Base-by-base conservation (phyloP, 805 yeast species). In the Kodamaea kaohsiungensis region DNA sequence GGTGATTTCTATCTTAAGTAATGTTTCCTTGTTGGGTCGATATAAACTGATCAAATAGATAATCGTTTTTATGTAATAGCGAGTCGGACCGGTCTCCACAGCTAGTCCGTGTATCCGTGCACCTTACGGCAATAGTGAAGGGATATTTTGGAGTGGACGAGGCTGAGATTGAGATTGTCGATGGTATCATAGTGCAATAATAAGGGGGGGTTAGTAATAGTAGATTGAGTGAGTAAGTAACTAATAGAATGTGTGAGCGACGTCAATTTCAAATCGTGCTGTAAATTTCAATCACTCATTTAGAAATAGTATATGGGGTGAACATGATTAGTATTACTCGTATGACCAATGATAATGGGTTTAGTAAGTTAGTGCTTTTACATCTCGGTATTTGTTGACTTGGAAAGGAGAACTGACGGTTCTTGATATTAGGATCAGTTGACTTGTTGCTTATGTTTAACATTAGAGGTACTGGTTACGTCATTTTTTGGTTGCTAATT, bases 31-130 rank as follows among this genome's bases (percentile, higher is more conserved):
- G 13, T n/a, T 10, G 39, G 48, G 48, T 6, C 19, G 4, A 5
- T 3, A 12, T 16, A n/a, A 22, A 15, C 52, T 46, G 50, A 48
- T 37, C 50, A 22, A 48, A 39, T 30, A 48, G 50, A 39, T 39
- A 38, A 38, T 18, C 15, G 9, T 47, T 47, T 22, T 38, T 7
- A 17, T 10, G 45, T 30, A 30, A 30, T 30, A 30, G 25, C n/a
- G 45, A 16, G 5, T 19, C 19, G 19, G 25, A 40, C 19, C 19
- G 19, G 12, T 17, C 25, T 22, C 45, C 45, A 40, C 45, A 40
- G 25, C 25, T 16, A 5, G 19, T 40, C 45, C 45, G 45, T 40
- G 25, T 17, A 7, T 40, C 45, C 45, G 45, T 40, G 25, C 45
- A 16, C 4, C 25, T 19, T 40, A 13, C 45, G 45, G 45, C 45